These are phyloP conservation scores for Eremochloa ophiuroides DNA, from an alignment of 176 grass and related monocot species.

Conservation along the genomic window DNA sequence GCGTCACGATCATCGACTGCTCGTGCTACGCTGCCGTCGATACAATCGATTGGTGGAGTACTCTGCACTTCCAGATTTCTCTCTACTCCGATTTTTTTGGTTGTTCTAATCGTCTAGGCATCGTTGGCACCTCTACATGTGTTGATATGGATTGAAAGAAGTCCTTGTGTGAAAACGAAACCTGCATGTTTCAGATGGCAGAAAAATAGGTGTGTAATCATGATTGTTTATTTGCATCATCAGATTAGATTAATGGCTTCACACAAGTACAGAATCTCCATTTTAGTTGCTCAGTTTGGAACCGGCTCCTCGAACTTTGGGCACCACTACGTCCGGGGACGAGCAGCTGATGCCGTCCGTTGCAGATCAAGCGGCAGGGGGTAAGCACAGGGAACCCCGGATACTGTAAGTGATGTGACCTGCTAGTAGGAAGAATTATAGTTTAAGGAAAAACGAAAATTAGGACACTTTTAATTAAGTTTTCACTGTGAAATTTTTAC, in stretches of 20 bases:
- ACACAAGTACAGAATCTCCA: background rate
- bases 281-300: background rate
- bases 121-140: background rate
- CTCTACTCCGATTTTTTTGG: background rate
- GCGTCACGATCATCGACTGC: background rate
- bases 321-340: no score
- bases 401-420: no score
- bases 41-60: background rate
- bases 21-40: background rate
- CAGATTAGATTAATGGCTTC: background rate
- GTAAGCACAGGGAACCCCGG: no score
- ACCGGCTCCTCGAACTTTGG: no score
- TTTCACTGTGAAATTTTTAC: no score
- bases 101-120: background rate
- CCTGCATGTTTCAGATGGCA: background rate
- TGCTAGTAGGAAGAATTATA: no score
- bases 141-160: background rate
- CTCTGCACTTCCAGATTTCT: background rate
- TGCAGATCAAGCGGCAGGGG: no score
- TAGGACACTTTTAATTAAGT: no score
- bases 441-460: no score
- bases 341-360: no score
- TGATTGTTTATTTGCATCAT: background rate
- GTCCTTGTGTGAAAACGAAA: no score
- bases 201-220: background rate